Evolutionary conservation across 2,329 filamentous ascomycete genomes (phyloP).

Genomic region (Pestalotiopsis sp.): DNA sequence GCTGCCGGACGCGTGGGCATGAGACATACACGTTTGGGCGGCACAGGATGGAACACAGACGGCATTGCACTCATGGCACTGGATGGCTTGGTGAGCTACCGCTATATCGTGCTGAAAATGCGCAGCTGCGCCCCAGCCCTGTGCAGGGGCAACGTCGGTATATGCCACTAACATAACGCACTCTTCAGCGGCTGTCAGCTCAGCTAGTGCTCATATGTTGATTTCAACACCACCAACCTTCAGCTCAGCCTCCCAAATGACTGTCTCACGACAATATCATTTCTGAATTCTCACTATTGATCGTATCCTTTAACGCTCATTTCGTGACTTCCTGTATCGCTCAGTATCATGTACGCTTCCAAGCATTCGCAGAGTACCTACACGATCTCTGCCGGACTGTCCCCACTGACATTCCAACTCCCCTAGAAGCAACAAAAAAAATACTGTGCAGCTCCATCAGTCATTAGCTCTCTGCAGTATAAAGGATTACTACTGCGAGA

Average conservation of each 20-base stretch:
- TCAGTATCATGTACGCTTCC: neutral
- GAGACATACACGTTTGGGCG: neutral
- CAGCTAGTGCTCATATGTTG: neutral
- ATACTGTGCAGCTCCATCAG: neutral
- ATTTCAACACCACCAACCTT: neutral
- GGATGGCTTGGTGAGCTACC: neutral
- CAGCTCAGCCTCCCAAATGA: neutral
- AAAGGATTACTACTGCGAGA: constrained; percentile 8
- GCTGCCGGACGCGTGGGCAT: neutral
- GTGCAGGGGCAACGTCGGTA: neutral
- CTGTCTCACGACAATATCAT: neutral
- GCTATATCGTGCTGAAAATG: neutral
- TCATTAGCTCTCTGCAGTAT: neutral
- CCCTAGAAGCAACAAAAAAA: too few species aligned
- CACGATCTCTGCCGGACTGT: neutral
- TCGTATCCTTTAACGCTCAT: neutral
- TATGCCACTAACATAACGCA: neutral
- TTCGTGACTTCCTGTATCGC: neutral
- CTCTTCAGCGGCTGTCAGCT: neutral
- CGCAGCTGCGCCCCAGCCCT: neutral
- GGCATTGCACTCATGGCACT: neutral
- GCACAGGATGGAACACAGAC: neutral
- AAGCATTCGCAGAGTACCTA: neutral
- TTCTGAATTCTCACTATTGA: neutral
- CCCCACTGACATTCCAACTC: too few species aligned